phyloP scores from a whole-genome alignment of 208 protist genomes.

The Leishmania mexicana region DNA sequence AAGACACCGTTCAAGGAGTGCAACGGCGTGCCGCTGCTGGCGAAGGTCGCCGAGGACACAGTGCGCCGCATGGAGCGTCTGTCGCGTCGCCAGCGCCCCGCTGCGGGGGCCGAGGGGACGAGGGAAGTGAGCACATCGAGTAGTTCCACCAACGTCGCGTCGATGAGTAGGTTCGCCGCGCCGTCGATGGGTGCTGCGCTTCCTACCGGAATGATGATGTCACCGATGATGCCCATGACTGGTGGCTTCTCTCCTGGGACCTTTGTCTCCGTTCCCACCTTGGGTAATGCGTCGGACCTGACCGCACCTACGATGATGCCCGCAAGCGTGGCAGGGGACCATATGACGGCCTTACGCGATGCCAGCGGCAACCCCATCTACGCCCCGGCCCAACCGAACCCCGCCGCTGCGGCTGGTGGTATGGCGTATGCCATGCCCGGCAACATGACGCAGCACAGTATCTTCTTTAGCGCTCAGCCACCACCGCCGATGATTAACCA shows the following conservation, averaged over 20 bases:
- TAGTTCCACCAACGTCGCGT: neutral
- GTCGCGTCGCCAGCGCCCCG: slow-evolving; percentile 34
- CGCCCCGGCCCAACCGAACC: neutral
- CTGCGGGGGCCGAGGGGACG: neutral
- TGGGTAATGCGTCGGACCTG: slow-evolving; percentile 11
- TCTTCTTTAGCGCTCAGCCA: neutral
- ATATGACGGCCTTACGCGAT: slow-evolving; percentile 18
- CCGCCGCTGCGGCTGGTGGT: neutral
- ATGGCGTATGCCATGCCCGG: slow-evolving; percentile 16
- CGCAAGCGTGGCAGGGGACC: neutral
- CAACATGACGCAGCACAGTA: neutral
- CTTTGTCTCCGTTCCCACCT: slow-evolving; percentile 13
- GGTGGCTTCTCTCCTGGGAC: slow-evolving; percentile 8
- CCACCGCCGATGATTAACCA: neutral
- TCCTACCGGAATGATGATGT: slow-evolving; percentile 14
- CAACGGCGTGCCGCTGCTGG: slow-evolving; percentile 65
- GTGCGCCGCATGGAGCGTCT: slow-evolving; percentile 68
- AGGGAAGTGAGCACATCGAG: slow-evolving; percentile 8
- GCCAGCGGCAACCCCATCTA: slow-evolving; percentile 20
- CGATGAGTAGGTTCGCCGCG: slow-evolving; percentile 1
- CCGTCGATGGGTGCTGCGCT: neutral
- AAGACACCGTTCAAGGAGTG: slow-evolving; percentile 66
- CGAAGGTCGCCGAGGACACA: slow-evolving; percentile 80
- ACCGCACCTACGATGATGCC: slow-evolving; percentile 10
- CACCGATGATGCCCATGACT: slow-evolving; percentile 9